Evolutionary conservation across 805 yeast species (phyloP).

Genomic region (Spathaspora hagerdaliae): DNA sequence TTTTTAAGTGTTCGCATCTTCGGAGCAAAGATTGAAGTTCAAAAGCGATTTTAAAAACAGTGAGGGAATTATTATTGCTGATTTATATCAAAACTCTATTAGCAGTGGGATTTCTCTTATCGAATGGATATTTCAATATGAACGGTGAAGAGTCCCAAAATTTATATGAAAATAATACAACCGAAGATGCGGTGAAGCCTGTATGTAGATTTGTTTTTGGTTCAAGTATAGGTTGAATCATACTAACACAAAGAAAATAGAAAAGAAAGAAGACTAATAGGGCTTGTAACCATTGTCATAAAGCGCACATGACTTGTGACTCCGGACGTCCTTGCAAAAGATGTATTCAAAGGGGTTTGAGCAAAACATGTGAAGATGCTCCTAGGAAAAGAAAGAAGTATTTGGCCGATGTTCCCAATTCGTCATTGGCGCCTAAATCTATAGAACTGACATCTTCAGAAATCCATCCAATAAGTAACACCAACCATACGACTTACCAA

Average conservation of each 20-base stretch:
- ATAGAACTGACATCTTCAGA: not conserved
- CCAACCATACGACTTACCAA: slow-evolving; percentile 5
- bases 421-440: slow-evolving; percentile 9
- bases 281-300: slow-evolving; percentile 89
- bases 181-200: not conserved
- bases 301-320: slow-evolving; percentile 91
- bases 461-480: not conserved
- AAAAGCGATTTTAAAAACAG: too few relatives aligned
- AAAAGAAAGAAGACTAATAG: slow-evolving; percentile 65
- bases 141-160: not conserved
- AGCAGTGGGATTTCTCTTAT: too few relatives aligned
- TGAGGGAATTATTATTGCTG: not conserved
- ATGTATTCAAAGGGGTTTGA: slow-evolving; percentile 68
- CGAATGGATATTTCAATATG: not conserved
- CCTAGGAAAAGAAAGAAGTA: slow-evolving; percentile 85
- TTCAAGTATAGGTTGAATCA: not conserved
- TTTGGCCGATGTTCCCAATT: slow-evolving; percentile 53
- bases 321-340: slow-evolving; percentile 76
- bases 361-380: slow-evolving; percentile 77
- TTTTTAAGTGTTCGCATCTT: too few relatives aligned
- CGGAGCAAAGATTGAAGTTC: too few relatives aligned
- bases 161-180: not conserved
- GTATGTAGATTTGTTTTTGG: not conserved
- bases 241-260: slow-evolving; percentile 11
- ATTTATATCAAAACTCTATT: not conserved